A percentile compares a stretch with the other conserved stretches of the same genome.
phyloP scores from a whole-genome alignment of 306 rosid species.

The Cucumis cinereus region DNA sequence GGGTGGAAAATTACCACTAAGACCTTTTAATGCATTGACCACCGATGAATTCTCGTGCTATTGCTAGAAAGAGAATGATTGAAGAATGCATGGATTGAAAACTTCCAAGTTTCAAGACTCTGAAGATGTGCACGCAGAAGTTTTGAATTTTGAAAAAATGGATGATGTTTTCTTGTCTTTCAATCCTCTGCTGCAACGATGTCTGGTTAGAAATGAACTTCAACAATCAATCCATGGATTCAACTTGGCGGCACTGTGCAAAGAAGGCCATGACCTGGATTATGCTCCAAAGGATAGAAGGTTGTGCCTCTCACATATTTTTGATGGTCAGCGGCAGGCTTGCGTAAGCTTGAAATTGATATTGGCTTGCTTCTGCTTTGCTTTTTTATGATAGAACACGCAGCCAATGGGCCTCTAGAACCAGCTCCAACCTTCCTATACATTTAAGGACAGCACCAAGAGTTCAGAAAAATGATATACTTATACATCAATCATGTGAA shows the following conservation, averaged over 20 bases:
- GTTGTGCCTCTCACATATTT: constrained; percentile 53
- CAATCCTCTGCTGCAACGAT: neutral
- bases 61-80: neutral
- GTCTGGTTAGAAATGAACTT: neutral
- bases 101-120: neutral
- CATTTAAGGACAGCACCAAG: constrained; percentile 1
- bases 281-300: constrained; percentile 82
- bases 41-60: neutral
- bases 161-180: neutral
- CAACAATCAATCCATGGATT: neutral
- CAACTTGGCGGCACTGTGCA: constrained; percentile 55
- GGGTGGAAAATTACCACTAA: neutral
- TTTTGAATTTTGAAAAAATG: neutral
- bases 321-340: constrained; percentile 44
- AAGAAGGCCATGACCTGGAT: constrained; percentile 51
- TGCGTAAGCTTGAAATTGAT: constrained; percentile 36
- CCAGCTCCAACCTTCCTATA: constrained; percentile 83
- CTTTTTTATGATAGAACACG: constrained; percentile 54
- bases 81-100: neutral
- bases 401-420: constrained; percentile 45
- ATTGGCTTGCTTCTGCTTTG: constrained; percentile 32
- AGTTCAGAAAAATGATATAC: neutral
- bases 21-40: neutral
- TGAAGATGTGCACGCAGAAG: neutral
- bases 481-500: neutral